A percentile compares a stretch with the other conserved stretches of the same genome.
These are phyloP conservation scores for Erigeron philadelphicus DNA, from an alignment of 140 eudicot species.

Conservation along the genomic window DNA sequence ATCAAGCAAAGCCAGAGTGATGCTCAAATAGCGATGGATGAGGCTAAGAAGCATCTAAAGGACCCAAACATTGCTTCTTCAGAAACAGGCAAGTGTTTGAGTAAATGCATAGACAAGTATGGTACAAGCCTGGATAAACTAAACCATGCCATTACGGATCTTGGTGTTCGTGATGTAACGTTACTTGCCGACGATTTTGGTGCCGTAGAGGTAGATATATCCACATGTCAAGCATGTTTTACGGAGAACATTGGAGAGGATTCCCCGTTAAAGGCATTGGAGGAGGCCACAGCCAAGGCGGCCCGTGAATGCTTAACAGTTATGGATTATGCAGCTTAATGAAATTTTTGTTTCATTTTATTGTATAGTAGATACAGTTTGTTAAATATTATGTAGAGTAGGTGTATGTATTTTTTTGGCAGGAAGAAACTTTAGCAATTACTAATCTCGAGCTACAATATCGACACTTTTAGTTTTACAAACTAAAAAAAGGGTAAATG, in stretches of 20 bases:
- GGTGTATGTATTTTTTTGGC: slow-evolving; percentile 19
- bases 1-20: slow-evolving; percentile 33
- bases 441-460: neutral
- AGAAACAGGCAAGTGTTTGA: slow-evolving; percentile 27
- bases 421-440: slow-evolving; percentile 25
- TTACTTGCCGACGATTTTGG: slow-evolving; percentile 33
- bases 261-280: slow-evolving; percentile 33
- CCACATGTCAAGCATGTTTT: slow-evolving; percentile 29
- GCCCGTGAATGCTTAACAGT: slow-evolving; percentile 37
- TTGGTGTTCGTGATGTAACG: slow-evolving; percentile 32
- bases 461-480: no score
- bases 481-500: no score
- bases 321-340: slow-evolving; percentile 35
- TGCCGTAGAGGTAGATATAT: slow-evolving; percentile 30
- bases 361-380: neutral
- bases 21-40: slow-evolving; percentile 29
- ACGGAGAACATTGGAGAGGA: slow-evolving; percentile 33
- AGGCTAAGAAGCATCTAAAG: slow-evolving; percentile 29
- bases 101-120: slow-evolving; percentile 29
- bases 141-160: slow-evolving; percentile 32
- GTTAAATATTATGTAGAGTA: slow-evolving; percentile 8
- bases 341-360: neutral
- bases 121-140: slow-evolving; percentile 20
- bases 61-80: slow-evolving; percentile 29
- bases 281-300: slow-evolving; percentile 35